Evolutionary conservation across 331 rosid species (phyloP).

Genomic region (Ulmus americana): DNA sequence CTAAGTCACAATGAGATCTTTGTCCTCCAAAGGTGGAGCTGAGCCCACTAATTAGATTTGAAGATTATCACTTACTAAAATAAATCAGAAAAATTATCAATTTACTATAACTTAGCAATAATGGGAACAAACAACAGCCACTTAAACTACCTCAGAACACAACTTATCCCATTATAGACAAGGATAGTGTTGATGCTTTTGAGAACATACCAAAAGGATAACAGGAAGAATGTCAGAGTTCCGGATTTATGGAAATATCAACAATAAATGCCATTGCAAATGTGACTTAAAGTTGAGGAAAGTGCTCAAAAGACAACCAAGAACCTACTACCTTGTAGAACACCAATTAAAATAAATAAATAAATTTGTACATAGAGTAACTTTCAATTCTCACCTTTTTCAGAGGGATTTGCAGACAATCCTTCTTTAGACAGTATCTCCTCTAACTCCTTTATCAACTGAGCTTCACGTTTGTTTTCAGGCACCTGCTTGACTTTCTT

Average conservation of each 20-base stretch:
- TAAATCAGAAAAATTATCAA: neutral
- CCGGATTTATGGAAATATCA: neutral
- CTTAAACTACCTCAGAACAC: neutral
- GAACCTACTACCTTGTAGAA: neutral
- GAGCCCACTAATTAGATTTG: no score
- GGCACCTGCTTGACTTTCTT: conserved; percentile 82
- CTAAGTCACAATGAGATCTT: neutral
- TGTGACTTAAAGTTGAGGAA: neutral
- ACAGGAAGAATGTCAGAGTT: neutral
- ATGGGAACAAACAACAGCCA: neutral
- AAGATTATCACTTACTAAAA: neutral
- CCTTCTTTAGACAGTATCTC: conserved; percentile 87
- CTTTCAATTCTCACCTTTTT: conserved; percentile 59
- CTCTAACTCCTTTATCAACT: conserved; percentile 72
- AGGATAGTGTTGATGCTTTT: neutral
- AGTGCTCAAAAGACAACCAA: neutral
- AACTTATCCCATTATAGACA: neutral
- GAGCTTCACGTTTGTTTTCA: conserved; percentile 77
- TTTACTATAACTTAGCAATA: neutral
- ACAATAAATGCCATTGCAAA: neutral
- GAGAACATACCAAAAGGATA: neutral
- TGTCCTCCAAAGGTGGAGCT: no score
- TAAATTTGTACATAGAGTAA: conserved; percentile 12
- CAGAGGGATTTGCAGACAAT: conserved; percentile 70
- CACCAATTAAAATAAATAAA: neutral